Conservation (phyloP, 2,329 filamentous ascomycete species). For the Fusarium pseudoanthophilum region DNA sequence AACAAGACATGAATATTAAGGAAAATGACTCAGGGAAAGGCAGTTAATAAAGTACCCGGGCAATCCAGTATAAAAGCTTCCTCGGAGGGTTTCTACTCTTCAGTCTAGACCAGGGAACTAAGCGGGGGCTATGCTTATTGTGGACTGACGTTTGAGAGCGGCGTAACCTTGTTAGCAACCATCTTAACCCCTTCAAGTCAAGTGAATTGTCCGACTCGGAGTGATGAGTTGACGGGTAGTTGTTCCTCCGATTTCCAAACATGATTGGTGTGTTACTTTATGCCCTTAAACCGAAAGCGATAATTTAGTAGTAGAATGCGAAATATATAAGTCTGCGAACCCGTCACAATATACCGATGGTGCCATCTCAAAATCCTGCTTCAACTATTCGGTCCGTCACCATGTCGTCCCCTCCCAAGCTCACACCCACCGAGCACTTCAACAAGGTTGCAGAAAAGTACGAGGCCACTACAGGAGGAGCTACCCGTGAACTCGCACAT, state of each 20-base stretch:
- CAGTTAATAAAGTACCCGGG: not conserved
- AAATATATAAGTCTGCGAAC: not conserved
- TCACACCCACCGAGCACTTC: not conserved
- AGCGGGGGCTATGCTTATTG: not conserved
- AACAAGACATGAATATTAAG: accelerated
- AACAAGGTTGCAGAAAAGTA: not conserved
- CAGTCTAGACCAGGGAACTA: accelerated
- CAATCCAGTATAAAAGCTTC: not conserved
- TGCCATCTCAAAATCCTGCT: not conserved
- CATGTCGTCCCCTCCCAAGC: not conserved
- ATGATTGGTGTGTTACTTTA: accelerated
- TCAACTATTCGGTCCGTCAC: accelerated
- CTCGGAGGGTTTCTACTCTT: not conserved
- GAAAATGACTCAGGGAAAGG: not conserved
- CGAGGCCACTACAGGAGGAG: not conserved
- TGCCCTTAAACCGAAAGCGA: accelerated
- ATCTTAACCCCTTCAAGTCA: not conserved
- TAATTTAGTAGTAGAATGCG: accelerated
- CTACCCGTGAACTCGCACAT: not conserved
- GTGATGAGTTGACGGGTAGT: not conserved
- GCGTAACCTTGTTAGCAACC: not conserved
- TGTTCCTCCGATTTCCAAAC: not conserved
- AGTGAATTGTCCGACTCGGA: not conserved
- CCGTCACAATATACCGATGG: not conserved
- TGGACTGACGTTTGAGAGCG: too few species aligned